Evolutionary conservation across 2,329 filamentous ascomycete genomes (phyloP), one percentile per base, ranked within the genome.

Genomic region (Pseudocercospora eumusae): DNA sequence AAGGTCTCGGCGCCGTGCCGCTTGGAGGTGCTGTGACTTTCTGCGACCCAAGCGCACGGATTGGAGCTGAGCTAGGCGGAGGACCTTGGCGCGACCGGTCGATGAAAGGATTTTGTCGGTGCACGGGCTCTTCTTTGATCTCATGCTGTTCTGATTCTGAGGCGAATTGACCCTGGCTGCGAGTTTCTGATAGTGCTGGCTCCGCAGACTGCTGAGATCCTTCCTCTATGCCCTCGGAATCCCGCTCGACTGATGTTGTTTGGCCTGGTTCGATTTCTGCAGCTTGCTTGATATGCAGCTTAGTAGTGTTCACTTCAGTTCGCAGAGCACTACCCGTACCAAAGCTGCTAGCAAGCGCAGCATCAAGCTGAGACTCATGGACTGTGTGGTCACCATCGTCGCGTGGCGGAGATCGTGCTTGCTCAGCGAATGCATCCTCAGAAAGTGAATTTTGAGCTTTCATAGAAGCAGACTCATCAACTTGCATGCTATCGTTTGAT

Each of bases 1-100:
- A 52, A 31, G 60, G 56, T 18, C 42, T 47, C 4, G 66, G 60
- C 18, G 64, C 60, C 25, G 60, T 56, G 33, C 57, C 60, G n/a
- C 56, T 25, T 11, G 54, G 56, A 18, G 61, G 45, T n/a, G 27
- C 27, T 9, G 9, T 7, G 1, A 60, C 49, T 27, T 57, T 57
- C n/a, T 56, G 15, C 28, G 57, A 55, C 21, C 47, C 54, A 42
- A 55, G 25, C 15, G 44, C 42, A 6, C 53, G 50, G 5, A 53
- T 53, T 10, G 57, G 57, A 44, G 61, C 61, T 23, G 56, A 56
- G 45, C 61, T 60, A 13, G 45, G 11, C 15, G 47, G 21, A 20
- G 55, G 40, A 28, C 18, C 36, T 33, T 44, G 55, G 4, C 42
- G 18, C 10, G 40, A 23, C 3, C 36, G 36, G 9, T 49, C 55